Conservation (phyloP, 176 grass and related monocot species). For the Rhipidocladum racemiflorum region DNA sequence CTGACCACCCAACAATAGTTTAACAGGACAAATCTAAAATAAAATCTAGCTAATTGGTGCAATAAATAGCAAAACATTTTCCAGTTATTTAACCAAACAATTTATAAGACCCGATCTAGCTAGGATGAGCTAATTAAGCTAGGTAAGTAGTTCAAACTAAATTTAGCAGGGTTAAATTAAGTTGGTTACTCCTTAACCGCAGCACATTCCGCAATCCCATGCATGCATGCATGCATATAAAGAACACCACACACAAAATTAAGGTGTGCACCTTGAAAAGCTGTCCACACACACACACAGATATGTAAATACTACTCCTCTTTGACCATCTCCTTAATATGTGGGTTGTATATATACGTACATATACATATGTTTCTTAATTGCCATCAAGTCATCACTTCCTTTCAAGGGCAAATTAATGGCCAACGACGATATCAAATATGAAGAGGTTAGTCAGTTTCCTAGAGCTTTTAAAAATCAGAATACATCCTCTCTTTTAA, state of each 20-base stretch:
- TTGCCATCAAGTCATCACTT: neutral
- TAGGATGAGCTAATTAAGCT: neutral
- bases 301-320: neutral
- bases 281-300: slow-evolving; percentile 5
- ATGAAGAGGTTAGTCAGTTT: slow-evolving; percentile 52
- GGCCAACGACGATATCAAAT: slow-evolving; percentile 35
- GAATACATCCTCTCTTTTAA: too few relatives aligned
- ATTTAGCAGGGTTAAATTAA: neutral
- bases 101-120: neutral
- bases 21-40: neutral
- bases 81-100: neutral
- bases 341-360: neutral
- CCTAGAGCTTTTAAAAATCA: too few relatives aligned
- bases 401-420: neutral
- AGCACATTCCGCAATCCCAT: neutral
- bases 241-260: neutral
- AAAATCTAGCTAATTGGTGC: neutral
- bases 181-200: neutral
- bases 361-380: neutral
- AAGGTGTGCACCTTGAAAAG: neutral
- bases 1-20: neutral
- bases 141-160: neutral
- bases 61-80: neutral
- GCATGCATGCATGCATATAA: slow-evolving; percentile 16
- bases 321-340: neutral